Base-by-base conservation (phyloP, 75 land plant species). In the Picea glauca region DNA sequence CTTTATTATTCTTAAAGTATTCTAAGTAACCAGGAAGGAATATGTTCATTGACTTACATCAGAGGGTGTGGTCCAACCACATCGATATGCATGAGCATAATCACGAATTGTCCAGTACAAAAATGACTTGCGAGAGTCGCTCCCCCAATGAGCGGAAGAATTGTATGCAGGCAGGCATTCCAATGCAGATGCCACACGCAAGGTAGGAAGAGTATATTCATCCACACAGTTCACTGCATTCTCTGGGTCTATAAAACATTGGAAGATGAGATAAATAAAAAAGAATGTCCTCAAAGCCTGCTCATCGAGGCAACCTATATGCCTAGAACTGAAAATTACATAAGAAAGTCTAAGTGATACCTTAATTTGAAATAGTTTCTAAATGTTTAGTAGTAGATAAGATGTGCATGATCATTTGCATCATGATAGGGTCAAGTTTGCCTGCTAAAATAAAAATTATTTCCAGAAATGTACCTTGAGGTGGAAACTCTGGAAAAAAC, bases 71-170 rank as follows among this genome's bases (percentile, higher is more conserved):
- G 80, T 79, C 40, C 74, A 63, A 46, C 79, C 81, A 62, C 85
- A 86, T 35, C 90, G 85, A 85, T 93, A 94, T 56, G 99, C 99
- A 83, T 91, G 80, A 62, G 98, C 99, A 94, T 84, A 96, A 80
- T 96, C 99, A 60, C 98, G 93, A 46, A 96, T 94, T 31, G 81
- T 91, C 99, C 99, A 94, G 57, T 91, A 94, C 58, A 81, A 67
- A 77, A 90, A 92, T 50, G 86, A 77, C 20, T 62, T 5, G 35
- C 46, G 59, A 4, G 76, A 26, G 46, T 76, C 80, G 4, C 23
- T 13, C 74, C 20, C 79, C 78, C 77, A 79, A 50, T 32, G 57
- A 1, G 3, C 31, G 30, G 80, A 75, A 26, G 91, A 77, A 83
- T 82, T 85, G 80, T 91, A 87, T 15, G 81, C 62, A 15, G 88